phyloP scores from a whole-genome alignment of 768 basidiomycete species.

The Cyathus striatus region DNA sequence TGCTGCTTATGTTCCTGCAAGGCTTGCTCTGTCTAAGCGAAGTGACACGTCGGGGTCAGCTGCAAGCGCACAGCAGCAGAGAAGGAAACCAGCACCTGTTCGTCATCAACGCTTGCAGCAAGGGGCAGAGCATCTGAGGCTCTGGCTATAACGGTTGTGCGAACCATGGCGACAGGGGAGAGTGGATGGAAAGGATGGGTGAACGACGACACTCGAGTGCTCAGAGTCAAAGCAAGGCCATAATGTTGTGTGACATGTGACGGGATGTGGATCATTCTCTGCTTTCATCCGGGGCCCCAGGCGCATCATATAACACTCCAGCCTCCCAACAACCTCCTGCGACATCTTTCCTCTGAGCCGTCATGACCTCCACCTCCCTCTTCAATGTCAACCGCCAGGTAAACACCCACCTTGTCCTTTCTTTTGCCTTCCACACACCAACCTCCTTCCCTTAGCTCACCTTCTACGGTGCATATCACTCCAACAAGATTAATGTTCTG shows the following conservation, averaged over 20 bases:
- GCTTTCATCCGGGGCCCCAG: no score
- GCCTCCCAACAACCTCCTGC: constrained; percentile 7
- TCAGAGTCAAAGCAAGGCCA: not conserved
- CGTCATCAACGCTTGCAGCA: constrained; percentile 95
- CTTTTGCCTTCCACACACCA: no score
- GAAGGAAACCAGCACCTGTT: constrained; percentile 53
- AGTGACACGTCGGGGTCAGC: constrained; percentile 22
- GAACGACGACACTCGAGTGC: not conserved
- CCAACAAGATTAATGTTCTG: constrained; percentile 73
- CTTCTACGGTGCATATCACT: constrained; percentile 93
- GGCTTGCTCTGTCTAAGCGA: constrained; percentile 78
- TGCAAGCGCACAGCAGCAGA: constrained; percentile 3
- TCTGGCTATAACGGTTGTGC: constrained; percentile 80
- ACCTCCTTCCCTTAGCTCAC: constrained; percentile 65
- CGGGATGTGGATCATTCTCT: constrained; percentile 1
- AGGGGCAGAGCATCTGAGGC: constrained; percentile 86
- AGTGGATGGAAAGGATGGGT: constrained; percentile 7
- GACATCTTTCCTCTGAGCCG: no score
- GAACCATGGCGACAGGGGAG: constrained; percentile 54
- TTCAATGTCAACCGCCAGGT: constrained; percentile 70
- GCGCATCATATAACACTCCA: constrained; percentile 3
- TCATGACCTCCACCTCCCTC: constrained; percentile 32
- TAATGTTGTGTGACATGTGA: not conserved
- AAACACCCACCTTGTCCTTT: no score
- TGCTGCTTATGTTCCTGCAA: constrained; percentile 98